phyloP scores from a whole-genome alignment of 345 rosid species.

The Brassica carinata region DNA sequence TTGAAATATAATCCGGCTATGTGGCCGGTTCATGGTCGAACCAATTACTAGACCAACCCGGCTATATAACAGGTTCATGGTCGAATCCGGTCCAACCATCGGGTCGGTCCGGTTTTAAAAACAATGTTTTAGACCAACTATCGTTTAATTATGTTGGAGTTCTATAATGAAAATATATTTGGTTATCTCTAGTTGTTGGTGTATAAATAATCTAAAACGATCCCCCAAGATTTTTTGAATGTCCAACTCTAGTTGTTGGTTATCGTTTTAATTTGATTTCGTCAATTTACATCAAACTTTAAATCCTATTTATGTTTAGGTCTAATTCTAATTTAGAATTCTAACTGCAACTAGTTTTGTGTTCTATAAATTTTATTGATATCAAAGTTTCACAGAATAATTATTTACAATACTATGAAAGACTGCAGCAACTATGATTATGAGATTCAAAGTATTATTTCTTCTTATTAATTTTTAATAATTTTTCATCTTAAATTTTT shows the following conservation, averaged over 20 bases:
- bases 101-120: too few species aligned
- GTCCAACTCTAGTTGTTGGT: not conserved
- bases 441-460: not conserved
- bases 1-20: too few species aligned
- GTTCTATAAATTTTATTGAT: not conserved
- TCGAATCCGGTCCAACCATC: too few species aligned
- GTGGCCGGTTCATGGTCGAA: too few species aligned
- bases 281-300: not conserved
- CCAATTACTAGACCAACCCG: too few species aligned
- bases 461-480: not conserved
- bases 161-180: too few species aligned
- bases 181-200: not conserved
- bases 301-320: not conserved
- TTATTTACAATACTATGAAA: not conserved
- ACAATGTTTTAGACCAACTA: too few species aligned
- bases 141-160: too few species aligned
- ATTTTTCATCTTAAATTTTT: not conserved
- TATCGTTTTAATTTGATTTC: not conserved
- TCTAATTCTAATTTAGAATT: not conserved
- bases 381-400: not conserved
- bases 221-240: too few species aligned
- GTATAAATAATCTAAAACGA: too few species aligned
- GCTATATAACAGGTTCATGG: too few species aligned
- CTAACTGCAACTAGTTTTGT: not conserved
- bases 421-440: not conserved